Percentiles rank a stretch among this genome's conserved stretches.
Evolutionary conservation across 2,329 filamentous ascomycete species (phyloP).

Genomic region (Gnomoniopsis smithogilvyi): DNA sequence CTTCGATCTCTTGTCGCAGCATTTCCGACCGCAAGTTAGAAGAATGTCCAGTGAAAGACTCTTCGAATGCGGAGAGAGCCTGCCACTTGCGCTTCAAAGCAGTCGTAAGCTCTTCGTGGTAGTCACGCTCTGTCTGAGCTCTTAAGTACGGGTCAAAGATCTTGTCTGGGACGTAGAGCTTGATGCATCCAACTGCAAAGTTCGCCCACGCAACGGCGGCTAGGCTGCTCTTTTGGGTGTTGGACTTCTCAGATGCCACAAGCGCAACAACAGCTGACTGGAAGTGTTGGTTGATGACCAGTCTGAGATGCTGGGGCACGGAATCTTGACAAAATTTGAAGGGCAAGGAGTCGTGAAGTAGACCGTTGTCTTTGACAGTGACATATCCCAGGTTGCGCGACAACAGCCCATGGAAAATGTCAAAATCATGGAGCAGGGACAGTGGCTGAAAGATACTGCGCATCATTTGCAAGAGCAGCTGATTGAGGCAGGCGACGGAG

Average conservation of each 20-base stretch:
- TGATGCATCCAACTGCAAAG: slow-evolving; percentile 70
- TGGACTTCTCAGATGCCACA: slow-evolving; percentile 30
- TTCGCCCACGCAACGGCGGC: slow-evolving; percentile 68
- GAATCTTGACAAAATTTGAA: not conserved
- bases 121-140: slow-evolving; percentile 62
- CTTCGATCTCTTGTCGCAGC: slow-evolving; percentile 58
- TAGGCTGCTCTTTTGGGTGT: slow-evolving; percentile 26
- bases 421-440: slow-evolving; percentile 26
- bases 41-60: slow-evolving; percentile 62
- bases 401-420: slow-evolving; percentile 22
- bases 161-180: slow-evolving; percentile 81
- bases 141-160: slow-evolving; percentile 77
- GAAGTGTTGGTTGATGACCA: slow-evolving; percentile 40
- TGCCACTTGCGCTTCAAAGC: slow-evolving; percentile 55
- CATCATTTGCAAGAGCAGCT: slow-evolving; percentile 45
- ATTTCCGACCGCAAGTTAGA: slow-evolving; percentile 65
- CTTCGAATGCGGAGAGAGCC: slow-evolving; percentile 64
- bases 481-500: slow-evolving; percentile 46
- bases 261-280: slow-evolving; percentile 44
- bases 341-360: slow-evolving; percentile 27
- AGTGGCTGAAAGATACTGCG: slow-evolving; percentile 35
- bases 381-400: slow-evolving; percentile 18
- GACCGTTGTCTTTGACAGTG: slow-evolving; percentile 21
- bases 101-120: slow-evolving; percentile 50
- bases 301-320: slow-evolving; percentile 31